Evolutionary conservation across 1,284 basidiomycete species (phyloP).

Genomic region (Paramarasmius palmivorus): DNA sequence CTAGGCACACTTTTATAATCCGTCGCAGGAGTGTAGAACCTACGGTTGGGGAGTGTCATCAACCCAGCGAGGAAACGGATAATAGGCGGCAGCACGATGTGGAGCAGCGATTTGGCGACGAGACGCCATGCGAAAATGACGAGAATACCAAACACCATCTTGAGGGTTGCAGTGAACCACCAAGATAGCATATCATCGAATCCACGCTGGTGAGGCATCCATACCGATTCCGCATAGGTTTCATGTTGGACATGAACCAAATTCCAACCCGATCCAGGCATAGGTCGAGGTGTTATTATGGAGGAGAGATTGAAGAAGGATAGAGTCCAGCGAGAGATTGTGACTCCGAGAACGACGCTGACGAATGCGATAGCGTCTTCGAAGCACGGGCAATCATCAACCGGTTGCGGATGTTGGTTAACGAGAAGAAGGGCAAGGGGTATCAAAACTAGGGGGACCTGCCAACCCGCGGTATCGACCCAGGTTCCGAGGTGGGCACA

Average conservation of each 20-base stretch:
- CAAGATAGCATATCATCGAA: slow-evolving; percentile 52
- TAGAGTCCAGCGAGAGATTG: slow-evolving; percentile 66
- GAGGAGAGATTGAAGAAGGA: slow-evolving; percentile 7
- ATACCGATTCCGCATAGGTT: slow-evolving; percentile 16
- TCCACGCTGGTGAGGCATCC: slow-evolving; percentile 37
- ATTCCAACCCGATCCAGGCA: slow-evolving; percentile 10
- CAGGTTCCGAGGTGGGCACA: slow-evolving; percentile 47
- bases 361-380: slow-evolving; percentile 96
- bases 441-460: slow-evolving; percentile 72
- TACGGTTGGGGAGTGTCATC: slow-evolving; percentile 70
- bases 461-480: slow-evolving; percentile 53
- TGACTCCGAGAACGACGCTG: slow-evolving; percentile 80
- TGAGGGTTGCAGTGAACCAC: slow-evolving; percentile 57
- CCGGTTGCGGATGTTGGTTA: slow-evolving; percentile 88
- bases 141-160: slow-evolving; percentile 68
- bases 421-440: slow-evolving; percentile 74
- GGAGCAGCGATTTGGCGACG: slow-evolving; percentile 75
- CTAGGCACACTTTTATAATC: slow-evolving; percentile 74
- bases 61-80: slow-evolving; percentile 73
- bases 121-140: slow-evolving; percentile 86
- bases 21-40: slow-evolving; percentile 88
- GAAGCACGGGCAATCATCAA: slow-evolving; percentile 97
- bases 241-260: neutral
- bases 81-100: slow-evolving; percentile 75
- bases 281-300: slow-evolving; percentile 11